phyloP scores from a whole-genome alignment of 345 rosid genomes.

The Salix udensis region DNA sequence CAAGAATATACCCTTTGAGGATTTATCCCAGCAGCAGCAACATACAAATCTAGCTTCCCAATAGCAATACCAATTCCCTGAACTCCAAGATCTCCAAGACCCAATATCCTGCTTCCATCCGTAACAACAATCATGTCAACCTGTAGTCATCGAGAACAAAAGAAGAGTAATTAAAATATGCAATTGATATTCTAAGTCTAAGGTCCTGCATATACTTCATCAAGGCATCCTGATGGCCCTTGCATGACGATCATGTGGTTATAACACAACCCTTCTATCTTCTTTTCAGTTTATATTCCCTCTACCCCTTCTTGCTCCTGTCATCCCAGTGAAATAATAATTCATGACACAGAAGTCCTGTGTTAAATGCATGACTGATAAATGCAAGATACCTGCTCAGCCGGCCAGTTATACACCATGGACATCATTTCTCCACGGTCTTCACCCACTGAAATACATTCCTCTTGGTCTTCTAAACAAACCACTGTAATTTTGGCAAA shows the following conservation, averaged over 20 bases:
- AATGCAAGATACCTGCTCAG: constrained; percentile 69
- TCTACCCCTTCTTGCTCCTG: not conserved
- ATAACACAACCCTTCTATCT: not conserved
- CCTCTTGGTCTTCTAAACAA: constrained; percentile 98
- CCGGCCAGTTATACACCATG: constrained; percentile 98
- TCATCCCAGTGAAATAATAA: not conserved
- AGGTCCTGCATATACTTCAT: not conserved
- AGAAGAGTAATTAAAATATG: not conserved
- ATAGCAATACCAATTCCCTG: constrained; percentile 96
- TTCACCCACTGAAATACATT: constrained; percentile 88
- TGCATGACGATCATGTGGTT: constrained; percentile 3
- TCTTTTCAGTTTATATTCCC: not conserved
- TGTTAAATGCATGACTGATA: constrained; percentile 7
- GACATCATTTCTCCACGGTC: constrained; percentile 99
- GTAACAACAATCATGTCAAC: constrained; percentile 99
- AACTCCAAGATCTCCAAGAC: constrained; percentile 98
- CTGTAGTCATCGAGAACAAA: constrained; percentile 32
- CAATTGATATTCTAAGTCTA: not conserved
- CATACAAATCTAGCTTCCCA: constrained; percentile 94
- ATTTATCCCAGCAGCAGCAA: constrained; percentile 98
- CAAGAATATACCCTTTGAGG: constrained; percentile 75
- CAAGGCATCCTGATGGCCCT: not conserved
- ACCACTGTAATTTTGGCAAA: constrained; percentile 93
- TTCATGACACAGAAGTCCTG: constrained; percentile 4
- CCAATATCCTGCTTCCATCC: constrained; percentile 97